Conservation (phyloP, 2,329 filamentous ascomycete genomes). For the Verticillium nubilum region DNA sequence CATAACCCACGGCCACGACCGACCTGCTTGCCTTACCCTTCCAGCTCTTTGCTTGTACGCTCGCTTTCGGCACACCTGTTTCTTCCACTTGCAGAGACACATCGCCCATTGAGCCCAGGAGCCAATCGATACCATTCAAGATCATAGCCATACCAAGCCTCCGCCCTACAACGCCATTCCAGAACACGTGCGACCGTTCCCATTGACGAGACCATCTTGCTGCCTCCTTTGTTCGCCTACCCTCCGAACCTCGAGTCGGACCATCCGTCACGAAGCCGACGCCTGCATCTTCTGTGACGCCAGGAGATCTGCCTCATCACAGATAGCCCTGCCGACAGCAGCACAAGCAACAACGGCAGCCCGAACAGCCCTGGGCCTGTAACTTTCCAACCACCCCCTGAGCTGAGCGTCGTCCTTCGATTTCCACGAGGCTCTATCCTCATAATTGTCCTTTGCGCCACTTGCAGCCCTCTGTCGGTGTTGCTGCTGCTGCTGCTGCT, state of each 20-base stretch:
- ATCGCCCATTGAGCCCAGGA: background rate
- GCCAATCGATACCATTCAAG: background rate
- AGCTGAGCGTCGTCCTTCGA: background rate
- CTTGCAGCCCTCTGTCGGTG: background rate
- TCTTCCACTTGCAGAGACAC: background rate
- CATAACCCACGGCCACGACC: background rate
- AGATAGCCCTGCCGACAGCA: background rate
- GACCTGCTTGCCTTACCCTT: background rate
- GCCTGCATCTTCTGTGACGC: background rate
- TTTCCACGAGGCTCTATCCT: background rate
- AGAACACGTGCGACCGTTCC: background rate
- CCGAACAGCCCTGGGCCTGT: background rate
- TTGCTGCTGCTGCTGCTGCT: background rate
- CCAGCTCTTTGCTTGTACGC: background rate
- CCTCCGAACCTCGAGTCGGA: background rate
- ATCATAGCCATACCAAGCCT: background rate
- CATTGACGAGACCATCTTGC: background rate
- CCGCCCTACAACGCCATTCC: background rate
- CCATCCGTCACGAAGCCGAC: background rate
- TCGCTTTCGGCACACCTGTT: background rate
- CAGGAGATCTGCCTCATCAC: background rate
- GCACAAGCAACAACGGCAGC: background rate
- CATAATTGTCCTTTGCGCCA: background rate
- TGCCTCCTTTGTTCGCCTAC: background rate
- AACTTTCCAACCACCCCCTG: background rate